Conservation (phyloP, 108 stramenopile genomes). For the Stephanodiscus triporus region DNA sequence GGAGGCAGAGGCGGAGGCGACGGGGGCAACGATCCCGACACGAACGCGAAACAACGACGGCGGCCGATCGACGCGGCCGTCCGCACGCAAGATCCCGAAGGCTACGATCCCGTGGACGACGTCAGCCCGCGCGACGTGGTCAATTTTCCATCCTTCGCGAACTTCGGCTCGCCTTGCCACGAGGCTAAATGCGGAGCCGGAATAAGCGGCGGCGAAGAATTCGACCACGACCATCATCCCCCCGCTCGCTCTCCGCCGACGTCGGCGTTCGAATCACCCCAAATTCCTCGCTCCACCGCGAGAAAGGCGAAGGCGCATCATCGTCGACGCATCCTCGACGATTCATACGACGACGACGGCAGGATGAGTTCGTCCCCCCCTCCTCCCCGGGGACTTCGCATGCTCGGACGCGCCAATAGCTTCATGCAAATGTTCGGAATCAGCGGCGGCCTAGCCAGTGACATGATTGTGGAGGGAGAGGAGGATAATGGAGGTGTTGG, state of each 20-base stretch:
- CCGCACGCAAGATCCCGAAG: no score
- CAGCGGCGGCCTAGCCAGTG: neutral
- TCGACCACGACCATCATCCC: neutral
- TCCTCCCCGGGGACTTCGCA: conserved; percentile 17
- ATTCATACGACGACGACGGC: neutral
- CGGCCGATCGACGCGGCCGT: no score
- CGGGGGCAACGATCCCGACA: neutral
- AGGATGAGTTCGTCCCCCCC: neutral
- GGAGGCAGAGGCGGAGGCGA: neutral
- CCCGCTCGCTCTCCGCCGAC: neutral
- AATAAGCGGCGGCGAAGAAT: neutral
- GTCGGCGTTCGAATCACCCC: neutral
- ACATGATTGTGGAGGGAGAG: neutral
- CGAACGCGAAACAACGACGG: neutral
- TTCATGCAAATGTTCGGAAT: conserved; percentile 48
- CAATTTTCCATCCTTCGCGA: conserved; percentile 35
- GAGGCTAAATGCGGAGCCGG: conserved; percentile 6
- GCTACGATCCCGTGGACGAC: conserved; percentile 16
- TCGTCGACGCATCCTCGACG: conserved; percentile 2
- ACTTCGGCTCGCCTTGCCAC: conserved; percentile 6
- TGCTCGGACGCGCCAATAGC: conserved; percentile 36
- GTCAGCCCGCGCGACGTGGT: conserved; percentile 38
- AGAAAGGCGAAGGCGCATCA: conserved; percentile 9
- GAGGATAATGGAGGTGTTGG: neutral
- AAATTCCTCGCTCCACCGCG: conserved; percentile 4